A percentile compares a stretch with the other conserved stretches of the same genome.
Conservation (phyloP, 2,329 filamentous ascomycete species). For the Diaporthe nobilis region DNA sequence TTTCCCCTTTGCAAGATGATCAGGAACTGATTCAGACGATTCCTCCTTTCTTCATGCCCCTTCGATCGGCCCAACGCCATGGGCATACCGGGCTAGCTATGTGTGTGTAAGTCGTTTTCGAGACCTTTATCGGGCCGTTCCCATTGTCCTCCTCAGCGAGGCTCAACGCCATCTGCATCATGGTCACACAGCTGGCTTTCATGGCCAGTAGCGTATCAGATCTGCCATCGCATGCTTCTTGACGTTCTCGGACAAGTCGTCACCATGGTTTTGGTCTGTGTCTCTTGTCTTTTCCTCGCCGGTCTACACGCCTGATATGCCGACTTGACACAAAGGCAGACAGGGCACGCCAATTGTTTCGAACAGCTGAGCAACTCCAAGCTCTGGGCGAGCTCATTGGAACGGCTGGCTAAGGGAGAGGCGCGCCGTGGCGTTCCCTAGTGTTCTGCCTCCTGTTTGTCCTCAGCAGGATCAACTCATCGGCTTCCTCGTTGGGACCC, state of each 20-base stretch:
- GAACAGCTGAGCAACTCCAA: constrained; percentile 8
- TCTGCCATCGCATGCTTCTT: not conserved
- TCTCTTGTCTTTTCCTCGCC: not conserved
- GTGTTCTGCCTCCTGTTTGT: constrained; percentile 24
- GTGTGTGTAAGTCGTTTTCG: constrained; percentile 22
- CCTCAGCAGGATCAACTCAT: constrained; percentile 31
- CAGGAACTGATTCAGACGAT: constrained; percentile 27
- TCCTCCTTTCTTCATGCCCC: not conserved
- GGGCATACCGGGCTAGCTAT: not conserved
- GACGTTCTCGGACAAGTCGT: constrained; percentile 15
- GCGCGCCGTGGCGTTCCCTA: constrained; percentile 30
- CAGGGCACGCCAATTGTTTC: constrained; percentile 22
- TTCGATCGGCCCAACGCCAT: not conserved
- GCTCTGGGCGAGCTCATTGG: constrained; percentile 17
- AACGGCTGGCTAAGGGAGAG: constrained; percentile 27
- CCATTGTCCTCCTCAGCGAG: constrained; percentile 26
- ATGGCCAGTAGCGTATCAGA: not conserved
- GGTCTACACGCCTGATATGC: not conserved
- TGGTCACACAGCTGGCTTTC: not conserved
- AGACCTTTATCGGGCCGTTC: constrained; percentile 19
- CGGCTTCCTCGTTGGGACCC: constrained; percentile 15
- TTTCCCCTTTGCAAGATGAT: not conserved
- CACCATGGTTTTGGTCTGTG: no score
- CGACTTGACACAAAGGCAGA: not conserved
- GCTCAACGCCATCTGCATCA: constrained; percentile 21